Conservation (phyloP, 2,329 filamentous ascomycete species). For the Dactylonectria macrodidyma region DNA sequence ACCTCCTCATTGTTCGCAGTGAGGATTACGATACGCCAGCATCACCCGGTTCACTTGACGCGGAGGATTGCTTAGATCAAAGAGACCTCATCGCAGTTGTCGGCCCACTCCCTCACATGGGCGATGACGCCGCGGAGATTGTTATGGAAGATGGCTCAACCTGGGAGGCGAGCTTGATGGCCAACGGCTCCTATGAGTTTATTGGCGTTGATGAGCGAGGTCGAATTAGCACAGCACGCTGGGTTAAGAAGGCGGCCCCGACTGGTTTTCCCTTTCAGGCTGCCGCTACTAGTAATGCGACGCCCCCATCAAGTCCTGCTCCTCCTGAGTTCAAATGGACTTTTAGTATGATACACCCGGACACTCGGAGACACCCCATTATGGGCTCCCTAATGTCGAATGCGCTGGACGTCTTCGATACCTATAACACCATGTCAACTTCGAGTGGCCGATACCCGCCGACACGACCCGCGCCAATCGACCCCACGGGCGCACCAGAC, state of each 20-base stretch:
- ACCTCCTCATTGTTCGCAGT: conserved; percentile 79
- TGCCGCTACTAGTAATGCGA: conserved; percentile 35
- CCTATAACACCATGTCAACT: conserved; percentile 71
- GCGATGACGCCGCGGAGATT: conserved; percentile 73
- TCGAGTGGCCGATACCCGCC: conserved; percentile 65
- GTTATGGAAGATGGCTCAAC: conserved; percentile 75
- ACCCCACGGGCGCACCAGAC: conserved; percentile 39
- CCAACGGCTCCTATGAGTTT: conserved; percentile 77
- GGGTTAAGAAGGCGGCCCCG: conserved; percentile 69
- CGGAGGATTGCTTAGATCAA: conserved; percentile 62
- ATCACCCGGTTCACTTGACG: conserved; percentile 53
- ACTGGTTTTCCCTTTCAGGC: conserved; percentile 34
- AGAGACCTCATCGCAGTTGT: conserved; percentile 77
- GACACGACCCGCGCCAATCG: conserved; percentile 53
- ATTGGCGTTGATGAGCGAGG: conserved; percentile 71
- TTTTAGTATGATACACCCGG: conserved; percentile 82
- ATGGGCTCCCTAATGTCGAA: conserved; percentile 77
- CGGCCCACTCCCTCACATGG: conserved; percentile 67
- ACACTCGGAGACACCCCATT: conserved; percentile 79
- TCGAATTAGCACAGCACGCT: conserved; percentile 73
- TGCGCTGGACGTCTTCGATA: conserved; percentile 78
- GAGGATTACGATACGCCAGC: conserved; percentile 71
- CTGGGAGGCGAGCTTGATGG: conserved; percentile 68
- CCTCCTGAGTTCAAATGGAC: conserved; percentile 73
- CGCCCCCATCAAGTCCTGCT: conserved; percentile 43